These are phyloP conservation scores for Acaromyces ingoldii DNA, from an alignment of 1,284 basidiomycete genomes.

Conservation along the genomic window DNA sequence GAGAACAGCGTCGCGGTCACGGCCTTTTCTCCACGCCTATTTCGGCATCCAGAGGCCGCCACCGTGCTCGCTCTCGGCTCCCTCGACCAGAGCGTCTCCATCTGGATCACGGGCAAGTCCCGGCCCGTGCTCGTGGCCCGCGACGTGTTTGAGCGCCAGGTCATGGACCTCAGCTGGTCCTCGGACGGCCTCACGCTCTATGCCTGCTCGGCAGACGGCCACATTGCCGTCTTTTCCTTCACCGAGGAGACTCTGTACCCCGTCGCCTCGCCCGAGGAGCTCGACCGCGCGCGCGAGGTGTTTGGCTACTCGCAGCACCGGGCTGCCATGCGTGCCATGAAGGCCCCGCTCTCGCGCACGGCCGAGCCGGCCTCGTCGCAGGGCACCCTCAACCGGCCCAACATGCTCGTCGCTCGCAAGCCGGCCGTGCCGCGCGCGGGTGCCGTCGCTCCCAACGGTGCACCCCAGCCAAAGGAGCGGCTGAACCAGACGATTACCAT, in stretches of 20 bases:
- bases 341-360: not conserved
- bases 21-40: slow-evolving; percentile 44
- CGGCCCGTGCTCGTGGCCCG: slow-evolving; percentile 87
- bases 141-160: slow-evolving; percentile 87
- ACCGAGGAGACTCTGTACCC: slow-evolving; percentile 74
- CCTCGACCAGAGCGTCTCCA: slow-evolving; percentile 23
- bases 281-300: slow-evolving; percentile 26
- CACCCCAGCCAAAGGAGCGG: slow-evolving; percentile 20
- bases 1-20: slow-evolving; percentile 91
- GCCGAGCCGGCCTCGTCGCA: slow-evolving; percentile 1
- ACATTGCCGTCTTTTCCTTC: slow-evolving; percentile 80
- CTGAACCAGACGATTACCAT: slow-evolving; percentile 51
- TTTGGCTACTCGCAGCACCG: slow-evolving; percentile 18
- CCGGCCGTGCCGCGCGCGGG: slow-evolving; percentile 10
- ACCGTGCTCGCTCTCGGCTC: slow-evolving; percentile 43
- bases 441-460: not conserved
- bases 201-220: slow-evolving; percentile 91
- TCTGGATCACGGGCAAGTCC: slow-evolving; percentile 59
- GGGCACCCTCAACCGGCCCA: slow-evolving; percentile 21
- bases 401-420: slow-evolving; percentile 46
- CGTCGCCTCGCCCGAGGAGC: slow-evolving; percentile 66
- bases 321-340: not conserved
- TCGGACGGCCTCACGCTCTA: slow-evolving; percentile 82
- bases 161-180: slow-evolving; percentile 88
- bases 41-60: slow-evolving; percentile 16